Base-by-base conservation (phyloP, 345 rosid genomes). In the Sapria himalayana region DNA sequence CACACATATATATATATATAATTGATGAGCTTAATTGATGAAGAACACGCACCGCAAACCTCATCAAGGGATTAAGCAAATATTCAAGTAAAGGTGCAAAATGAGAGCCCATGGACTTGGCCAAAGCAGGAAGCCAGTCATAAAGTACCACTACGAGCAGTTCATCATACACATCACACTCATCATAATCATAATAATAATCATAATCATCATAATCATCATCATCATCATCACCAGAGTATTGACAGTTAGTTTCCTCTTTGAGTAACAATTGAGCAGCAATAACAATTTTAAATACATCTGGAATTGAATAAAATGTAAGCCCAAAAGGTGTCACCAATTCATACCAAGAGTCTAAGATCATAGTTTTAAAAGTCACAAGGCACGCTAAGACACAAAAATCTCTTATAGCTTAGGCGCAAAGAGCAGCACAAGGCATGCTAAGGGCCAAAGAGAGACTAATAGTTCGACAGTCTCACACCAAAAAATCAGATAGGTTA, bases 91-190 rank as follows among this genome's bases (percentile, higher is more conserved):
- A 67, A 9, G 92, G 80, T 13, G 92, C 89, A 69, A 84, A 84
- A 56, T 84, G 81, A 57, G 65, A 52, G 57, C 99, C 99, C 94
- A 91, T 71, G 56, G 78, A 62, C 76, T 77, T 78, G 21, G 99
- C 96, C 63, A 91, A 84, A 41, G 94, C 94, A 20, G 99, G 99
- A 60, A 91, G 86, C 48, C 84, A 77, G 50, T 91, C 99, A 31
- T 95, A 84, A 49, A 84, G 93, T 22, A 92, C 94, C 71, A 84
- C 96, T 92, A 89, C 84, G 40, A 89, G 86, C 56, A 82, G 65
- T 61, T 91, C 99, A 45, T 91, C 99, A 54, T 84, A 95, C 50
- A 59, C 75, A 9, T n/a, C n/a, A n/a, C n/a, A n/a, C n/a, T n/a
- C n/a, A n/a, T n/a, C n/a, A n/a, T n/a, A n/a, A n/a, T n/a, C n/a